Conservation (phyloP, 2,329 filamentous ascomycete species). For the Stagonosporopsis tanaceti region DNA sequence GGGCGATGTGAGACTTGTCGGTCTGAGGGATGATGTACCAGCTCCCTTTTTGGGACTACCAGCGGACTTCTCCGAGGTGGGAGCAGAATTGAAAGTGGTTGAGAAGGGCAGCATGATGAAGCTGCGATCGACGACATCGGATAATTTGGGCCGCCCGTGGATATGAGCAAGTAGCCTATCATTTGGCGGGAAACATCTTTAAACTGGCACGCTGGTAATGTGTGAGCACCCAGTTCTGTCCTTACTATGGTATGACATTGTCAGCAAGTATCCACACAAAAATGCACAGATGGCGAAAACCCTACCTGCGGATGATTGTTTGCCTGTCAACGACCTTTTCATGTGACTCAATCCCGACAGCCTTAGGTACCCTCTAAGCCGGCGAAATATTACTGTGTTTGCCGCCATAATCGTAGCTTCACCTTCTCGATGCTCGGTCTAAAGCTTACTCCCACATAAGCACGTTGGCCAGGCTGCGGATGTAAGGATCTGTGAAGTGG, state of each 20-base stretch:
- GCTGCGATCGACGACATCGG: neutral
- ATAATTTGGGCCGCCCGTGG: neutral
- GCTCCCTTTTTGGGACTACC: slow-evolving; percentile 28
- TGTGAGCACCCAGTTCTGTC: neutral
- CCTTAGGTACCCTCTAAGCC: neutral
- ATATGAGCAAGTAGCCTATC: neutral
- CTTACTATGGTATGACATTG: neutral
- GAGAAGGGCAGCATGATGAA: slow-evolving; percentile 32
- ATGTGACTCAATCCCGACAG: neutral
- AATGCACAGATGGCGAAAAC: neutral
- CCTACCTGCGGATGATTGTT: neutral
- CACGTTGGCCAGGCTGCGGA: slow-evolving; percentile 8
- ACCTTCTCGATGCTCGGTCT: neutral
- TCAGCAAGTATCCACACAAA: neutral
- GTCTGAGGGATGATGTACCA: slow-evolving; percentile 33
- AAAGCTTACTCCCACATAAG: neutral
- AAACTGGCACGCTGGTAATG: too few species aligned
- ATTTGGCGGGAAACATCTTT: neutral
- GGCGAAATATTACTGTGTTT: neutral
- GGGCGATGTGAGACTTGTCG: slow-evolving; percentile 33
- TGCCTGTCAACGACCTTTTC: neutral
- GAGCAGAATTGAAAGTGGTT: slow-evolving; percentile 26
- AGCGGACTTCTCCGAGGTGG: slow-evolving; percentile 17
- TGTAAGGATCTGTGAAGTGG: slow-evolving; percentile 25
- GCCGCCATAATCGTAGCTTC: neutral